Percentiles rank a stretch among this genome's conserved stretches.
Conservation (phyloP, 805 yeast species). For the Lipomyces yamanashiensis region DNA sequence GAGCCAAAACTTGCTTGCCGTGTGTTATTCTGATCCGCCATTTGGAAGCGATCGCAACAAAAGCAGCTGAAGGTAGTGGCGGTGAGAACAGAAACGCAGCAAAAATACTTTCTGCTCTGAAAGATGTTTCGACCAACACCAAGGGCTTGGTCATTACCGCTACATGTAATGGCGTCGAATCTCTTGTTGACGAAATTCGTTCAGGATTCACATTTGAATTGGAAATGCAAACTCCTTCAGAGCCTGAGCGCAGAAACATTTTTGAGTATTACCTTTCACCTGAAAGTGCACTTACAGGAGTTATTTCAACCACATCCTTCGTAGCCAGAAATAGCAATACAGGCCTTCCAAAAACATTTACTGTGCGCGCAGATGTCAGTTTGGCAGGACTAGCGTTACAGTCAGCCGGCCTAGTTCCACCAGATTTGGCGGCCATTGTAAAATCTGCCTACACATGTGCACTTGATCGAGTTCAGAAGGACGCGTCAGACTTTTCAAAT, state of each 20-base stretch:
- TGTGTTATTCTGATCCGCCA: constrained; percentile 68
- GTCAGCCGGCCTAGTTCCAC: constrained; percentile 90
- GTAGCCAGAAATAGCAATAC: not conserved
- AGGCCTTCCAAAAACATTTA: constrained; percentile 37
- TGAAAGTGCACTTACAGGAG: not conserved
- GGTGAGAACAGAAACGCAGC: constrained; percentile 43
- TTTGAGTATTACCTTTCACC: constrained; percentile 55
- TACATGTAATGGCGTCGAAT: constrained; percentile 70
- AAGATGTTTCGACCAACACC: constrained; percentile 54
- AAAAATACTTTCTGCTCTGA: constrained; percentile 61
- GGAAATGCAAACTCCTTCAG: constrained; percentile 75
- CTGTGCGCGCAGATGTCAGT: constrained; percentile 57
- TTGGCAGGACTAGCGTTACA: constrained; percentile 68
- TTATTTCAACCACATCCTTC: not conserved
- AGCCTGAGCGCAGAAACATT: constrained; percentile 69
- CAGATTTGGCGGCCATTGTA: constrained; percentile 75
- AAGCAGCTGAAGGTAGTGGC: constrained; percentile 62
- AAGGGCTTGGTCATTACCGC: constrained; percentile 61
- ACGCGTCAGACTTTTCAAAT: constrained; percentile 19
- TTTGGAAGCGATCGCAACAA: constrained; percentile 73
- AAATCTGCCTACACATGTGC: constrained; percentile 66
- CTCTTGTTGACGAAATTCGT: constrained; percentile 66
- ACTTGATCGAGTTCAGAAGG: constrained; percentile 52
- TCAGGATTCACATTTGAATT: constrained; percentile 77
- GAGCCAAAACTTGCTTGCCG: constrained; percentile 54